Evolutionary conservation across 2,329 filamentous ascomycete genomes (phyloP).

Genomic region (Colletotrichum tanaceti): DNA sequence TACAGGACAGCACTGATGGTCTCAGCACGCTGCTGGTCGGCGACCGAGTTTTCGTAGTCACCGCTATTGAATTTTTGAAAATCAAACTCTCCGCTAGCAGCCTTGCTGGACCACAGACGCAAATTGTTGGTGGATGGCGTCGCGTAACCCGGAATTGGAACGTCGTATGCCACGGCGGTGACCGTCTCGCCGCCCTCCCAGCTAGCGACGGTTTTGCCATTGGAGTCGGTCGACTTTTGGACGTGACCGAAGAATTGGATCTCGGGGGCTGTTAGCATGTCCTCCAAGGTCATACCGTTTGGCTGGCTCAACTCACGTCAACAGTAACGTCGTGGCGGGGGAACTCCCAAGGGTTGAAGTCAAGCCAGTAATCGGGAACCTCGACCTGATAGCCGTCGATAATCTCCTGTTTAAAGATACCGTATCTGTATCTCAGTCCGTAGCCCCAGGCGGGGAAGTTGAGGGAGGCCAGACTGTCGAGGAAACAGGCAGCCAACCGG

Average conservation of each 20-base stretch:
- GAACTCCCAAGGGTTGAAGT: conserved; percentile 99
- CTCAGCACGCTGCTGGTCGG: conserved; percentile 98
- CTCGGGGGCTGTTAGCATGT: conserved; percentile 38
- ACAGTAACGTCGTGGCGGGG: conserved; percentile 94
- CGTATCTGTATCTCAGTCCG: conserved; percentile 92
- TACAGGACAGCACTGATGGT: conserved; percentile 98
- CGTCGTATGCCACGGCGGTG: conserved; percentile 91
- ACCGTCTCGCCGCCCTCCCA: conserved; percentile 98
- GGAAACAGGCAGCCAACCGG: conserved; percentile 93
- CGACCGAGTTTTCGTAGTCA: conserved; percentile 97
- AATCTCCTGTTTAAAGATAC: conserved; percentile 99
- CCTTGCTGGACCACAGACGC: conserved; percentile 96
- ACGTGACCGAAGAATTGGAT: conserved; percentile 96
- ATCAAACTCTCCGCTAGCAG: conserved; percentile 96
- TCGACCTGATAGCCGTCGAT: conserved; percentile 98
- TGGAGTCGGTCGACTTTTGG: conserved; percentile 76
- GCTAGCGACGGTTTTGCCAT: conserved; percentile 77
- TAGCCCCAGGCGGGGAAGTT: conserved; percentile 99
- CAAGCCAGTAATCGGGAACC: conserved; percentile 98
- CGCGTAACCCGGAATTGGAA: conserved; percentile 88
- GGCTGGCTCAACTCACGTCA: conserved; percentile 67
- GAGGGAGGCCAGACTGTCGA: conserved; percentile 93
- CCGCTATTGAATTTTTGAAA: conserved; percentile 99
- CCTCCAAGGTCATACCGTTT: background rate
- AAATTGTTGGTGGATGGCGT: conserved; percentile 96